Base-by-base conservation (phyloP, 2,329 filamentous ascomycete species). In the Biscogniauxia marginata region DNA sequence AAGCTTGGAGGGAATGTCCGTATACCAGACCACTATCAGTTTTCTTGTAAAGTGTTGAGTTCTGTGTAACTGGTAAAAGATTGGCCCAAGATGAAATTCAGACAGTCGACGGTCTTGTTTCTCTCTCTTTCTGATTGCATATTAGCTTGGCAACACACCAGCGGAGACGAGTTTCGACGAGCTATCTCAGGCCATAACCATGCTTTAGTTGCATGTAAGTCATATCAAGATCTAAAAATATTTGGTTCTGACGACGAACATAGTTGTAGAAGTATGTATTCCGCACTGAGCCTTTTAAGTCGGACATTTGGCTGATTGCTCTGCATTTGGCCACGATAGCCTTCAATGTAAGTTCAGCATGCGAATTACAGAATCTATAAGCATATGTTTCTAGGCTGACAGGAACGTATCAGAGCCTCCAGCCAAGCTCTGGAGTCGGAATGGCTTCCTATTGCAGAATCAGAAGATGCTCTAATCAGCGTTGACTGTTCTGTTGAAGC, bases 401-500 rank as follows among this genome's bases (percentile, higher is more conserved):
- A 11, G 21, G 4, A 8, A 46, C 3, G 21, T 48, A 4, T 22
- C 53, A 75, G 73, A 44, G 58, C 67, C 4, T 53, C 65, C 7
- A 71, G 71, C 47, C 63, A 70, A 59, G 58, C 64, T 8, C 64
- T 77, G 16, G 72, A 75, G 46, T 24, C 65, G 20, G 70, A 75
- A 70, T 77, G 74, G 75, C 46, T 22, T 13, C 54, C 52, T 18
- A 19, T 61, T 19, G 39, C 56, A 4, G 22, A 39, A 20, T 54
- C 56, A 23, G 54, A 57, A 20, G 54, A 50, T 21, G 47, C 50
- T 22, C 53, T 74, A 1, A 54, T 73, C 23, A 76, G 72, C 54
- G 63, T 81, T 18, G 74, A 81, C 65, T 81, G 79, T 61, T 63
- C 65, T 3, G 54, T 59, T 1, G 61, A 69, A 2, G n/a, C 61